phyloP scores from a whole-genome alignment of 345 rosid species.

The Populus tremula region DNA sequence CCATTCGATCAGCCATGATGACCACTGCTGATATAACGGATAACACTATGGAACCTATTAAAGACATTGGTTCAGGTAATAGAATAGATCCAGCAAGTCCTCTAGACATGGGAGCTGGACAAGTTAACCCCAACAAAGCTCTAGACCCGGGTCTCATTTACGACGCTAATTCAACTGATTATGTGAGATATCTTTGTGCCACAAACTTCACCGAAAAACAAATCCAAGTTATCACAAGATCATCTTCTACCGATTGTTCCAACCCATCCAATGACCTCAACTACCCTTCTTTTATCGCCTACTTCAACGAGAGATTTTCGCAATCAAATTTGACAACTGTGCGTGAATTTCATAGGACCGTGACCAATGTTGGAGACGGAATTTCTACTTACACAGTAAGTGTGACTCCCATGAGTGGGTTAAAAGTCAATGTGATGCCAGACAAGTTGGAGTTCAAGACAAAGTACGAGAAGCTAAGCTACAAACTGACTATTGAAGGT shows the following conservation, averaged over 20 bases:
- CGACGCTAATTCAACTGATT: constrained; percentile 40
- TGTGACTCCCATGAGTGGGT: constrained; percentile 29
- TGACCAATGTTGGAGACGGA: constrained; percentile 51
- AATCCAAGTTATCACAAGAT: constrained; percentile 44
- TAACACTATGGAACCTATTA: constrained; percentile 17
- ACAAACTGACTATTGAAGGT: constrained; percentile 39
- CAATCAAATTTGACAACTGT: not conserved
- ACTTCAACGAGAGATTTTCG: constrained; percentile 13
- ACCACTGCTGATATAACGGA: constrained; percentile 43
- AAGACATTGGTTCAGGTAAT: constrained; percentile 21
- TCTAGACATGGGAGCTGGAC: constrained; percentile 56
- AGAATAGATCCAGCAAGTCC: constrained; percentile 31
- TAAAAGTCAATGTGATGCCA: constrained; percentile 35
- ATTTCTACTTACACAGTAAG: constrained; percentile 30
- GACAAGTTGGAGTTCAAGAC: constrained; percentile 37
- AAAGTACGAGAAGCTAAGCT: constrained; percentile 42
- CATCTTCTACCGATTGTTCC: constrained; percentile 39
- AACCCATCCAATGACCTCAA: constrained; percentile 45
- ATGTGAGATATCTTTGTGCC: constrained; percentile 45
- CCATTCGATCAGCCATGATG: constrained; percentile 63
- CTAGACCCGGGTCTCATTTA: constrained; percentile 56
- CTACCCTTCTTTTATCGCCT: constrained; percentile 59
- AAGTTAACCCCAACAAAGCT: constrained; percentile 52
- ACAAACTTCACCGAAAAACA: constrained; percentile 42
- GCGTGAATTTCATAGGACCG: constrained; percentile 43